Percentiles rank a stretch among this genome's conserved stretches.
Conservation (phyloP, 345 rosid genomes). For the Diplotaxis tenuifolia region DNA sequence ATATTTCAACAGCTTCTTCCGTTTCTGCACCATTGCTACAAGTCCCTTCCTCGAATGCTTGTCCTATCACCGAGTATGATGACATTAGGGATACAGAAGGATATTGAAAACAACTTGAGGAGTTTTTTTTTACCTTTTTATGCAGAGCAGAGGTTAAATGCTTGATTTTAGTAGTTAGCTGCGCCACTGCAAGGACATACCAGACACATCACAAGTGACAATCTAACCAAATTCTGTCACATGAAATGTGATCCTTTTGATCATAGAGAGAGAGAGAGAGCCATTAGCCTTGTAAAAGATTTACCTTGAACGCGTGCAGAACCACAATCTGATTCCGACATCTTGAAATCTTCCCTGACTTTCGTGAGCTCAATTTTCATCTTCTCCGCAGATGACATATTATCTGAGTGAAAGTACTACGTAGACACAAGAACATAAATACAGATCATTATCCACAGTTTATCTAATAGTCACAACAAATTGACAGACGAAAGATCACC, state of each 20-base stretch:
- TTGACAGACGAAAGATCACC: background rate
- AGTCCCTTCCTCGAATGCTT: constrained; percentile 87
- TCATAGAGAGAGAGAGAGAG: no score
- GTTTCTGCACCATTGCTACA: constrained; percentile 67
- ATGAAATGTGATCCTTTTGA: background rate
- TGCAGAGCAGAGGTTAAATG: constrained; percentile 68
- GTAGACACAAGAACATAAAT: constrained; percentile 24
- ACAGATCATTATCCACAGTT: constrained; percentile 16
- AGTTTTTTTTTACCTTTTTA: constrained; percentile 71
- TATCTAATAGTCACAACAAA: constrained; percentile 1
- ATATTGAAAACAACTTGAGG: background rate
- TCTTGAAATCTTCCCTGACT: constrained; percentile 84
- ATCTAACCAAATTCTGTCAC: constrained; percentile 1
- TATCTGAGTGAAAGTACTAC: constrained; percentile 89
- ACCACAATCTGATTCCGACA: constrained; percentile 95
- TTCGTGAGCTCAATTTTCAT: constrained; percentile 72
- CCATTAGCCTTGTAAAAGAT: background rate
- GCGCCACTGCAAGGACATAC: constrained; percentile 71
- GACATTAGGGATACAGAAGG: background rate
- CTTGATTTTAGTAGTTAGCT: constrained; percentile 85
- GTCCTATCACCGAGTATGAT: constrained; percentile 45
- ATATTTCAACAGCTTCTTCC: constrained; percentile 81
- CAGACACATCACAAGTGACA: constrained; percentile 24
- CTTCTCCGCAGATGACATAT: constrained; percentile 82
- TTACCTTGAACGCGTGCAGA: constrained; percentile 92